phyloP scores from a whole-genome alignment of 331 rosid species.

The Acacia pycnantha region DNA sequence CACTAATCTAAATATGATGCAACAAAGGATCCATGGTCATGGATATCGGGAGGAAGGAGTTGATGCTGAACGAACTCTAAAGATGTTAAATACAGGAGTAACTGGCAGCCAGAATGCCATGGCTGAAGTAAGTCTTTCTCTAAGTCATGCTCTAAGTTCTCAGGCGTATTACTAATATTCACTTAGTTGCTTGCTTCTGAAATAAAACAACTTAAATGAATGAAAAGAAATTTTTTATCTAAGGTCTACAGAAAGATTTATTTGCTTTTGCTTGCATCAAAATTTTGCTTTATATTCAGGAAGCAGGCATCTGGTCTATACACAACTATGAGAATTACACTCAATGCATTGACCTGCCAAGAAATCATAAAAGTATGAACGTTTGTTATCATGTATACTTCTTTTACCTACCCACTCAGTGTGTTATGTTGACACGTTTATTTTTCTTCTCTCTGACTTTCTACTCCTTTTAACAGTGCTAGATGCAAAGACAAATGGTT shows the following conservation, averaged over 20 bases:
- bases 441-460: constrained; percentile 34
- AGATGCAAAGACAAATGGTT: constrained; percentile 74
- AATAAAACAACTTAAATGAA: background rate
- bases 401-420: constrained; percentile 13
- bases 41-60: constrained; percentile 48
- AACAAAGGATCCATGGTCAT: constrained; percentile 45
- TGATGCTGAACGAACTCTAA: constrained; percentile 68
- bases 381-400: constrained; percentile 13
- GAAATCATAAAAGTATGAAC: constrained; percentile 68
- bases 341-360: constrained; percentile 64
- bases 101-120: constrained; percentile 40
- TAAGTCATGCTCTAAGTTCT: background rate
- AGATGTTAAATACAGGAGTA: constrained; percentile 49
- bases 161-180: background rate
- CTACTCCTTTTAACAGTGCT: constrained; percentile 45
- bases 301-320: constrained; percentile 65
- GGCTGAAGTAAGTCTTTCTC: constrained; percentile 54
- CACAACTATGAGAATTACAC: constrained; percentile 71
- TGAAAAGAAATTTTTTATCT: constrained; percentile 4
- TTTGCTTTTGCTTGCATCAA: constrained; percentile 24
- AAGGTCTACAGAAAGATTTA: constrained; percentile 1
- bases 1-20: constrained; percentile 40
- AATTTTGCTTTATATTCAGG: constrained; percentile 56
- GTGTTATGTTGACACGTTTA: constrained; percentile 13
- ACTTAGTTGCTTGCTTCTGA: constrained; percentile 7